A percentile compares a stretch with the other conserved stretches of the same genome.
Evolutionary conservation across 148 eudicot genomes (phyloP).

Genomic region (Diospyros kaki): DNA sequence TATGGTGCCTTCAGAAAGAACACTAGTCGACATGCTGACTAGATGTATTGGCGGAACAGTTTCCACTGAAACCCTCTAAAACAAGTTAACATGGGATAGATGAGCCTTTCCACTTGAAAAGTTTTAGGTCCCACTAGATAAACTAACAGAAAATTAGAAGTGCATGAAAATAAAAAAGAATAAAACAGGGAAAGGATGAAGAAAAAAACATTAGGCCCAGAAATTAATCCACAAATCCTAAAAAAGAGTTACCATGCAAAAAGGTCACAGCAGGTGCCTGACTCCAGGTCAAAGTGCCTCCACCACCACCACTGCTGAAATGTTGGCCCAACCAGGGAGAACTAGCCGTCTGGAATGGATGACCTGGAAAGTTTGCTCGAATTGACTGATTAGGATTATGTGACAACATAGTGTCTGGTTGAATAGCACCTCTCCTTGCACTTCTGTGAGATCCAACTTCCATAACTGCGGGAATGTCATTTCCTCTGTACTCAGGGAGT

Average conservation of each 20-base stretch:
- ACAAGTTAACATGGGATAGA: neutral
- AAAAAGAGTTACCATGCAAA: conserved; percentile 46
- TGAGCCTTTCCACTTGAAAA: neutral
- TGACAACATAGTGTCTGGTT: conserved; percentile 36
- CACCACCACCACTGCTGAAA: conserved; percentile 34
- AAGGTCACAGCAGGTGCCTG: conserved; percentile 51
- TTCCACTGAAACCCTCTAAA: neutral
- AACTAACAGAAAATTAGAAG: neutral
- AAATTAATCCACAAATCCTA: neutral
- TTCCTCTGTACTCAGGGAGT: conserved; percentile 42
- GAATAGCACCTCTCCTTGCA: conserved; percentile 36
- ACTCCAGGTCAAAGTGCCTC: conserved; percentile 43
- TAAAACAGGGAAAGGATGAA: neutral
- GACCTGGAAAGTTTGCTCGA: conserved; percentile 56
- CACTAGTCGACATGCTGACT: conserved; percentile 1
- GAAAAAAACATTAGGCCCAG: neutral
- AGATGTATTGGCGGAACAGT: neutral
- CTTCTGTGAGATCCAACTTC: conserved; percentile 37
- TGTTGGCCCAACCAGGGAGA: conserved; percentile 67
- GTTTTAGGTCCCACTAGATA: neutral
- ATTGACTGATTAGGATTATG: conserved; percentile 41
- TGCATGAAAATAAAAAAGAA: neutral
- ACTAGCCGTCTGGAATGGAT: conserved; percentile 44
- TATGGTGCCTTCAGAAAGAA: neutral
- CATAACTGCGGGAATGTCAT: conserved; percentile 28